Conservation (phyloP, 2,329 filamentous ascomycete genomes). For the Fusarium nisikadoi region DNA sequence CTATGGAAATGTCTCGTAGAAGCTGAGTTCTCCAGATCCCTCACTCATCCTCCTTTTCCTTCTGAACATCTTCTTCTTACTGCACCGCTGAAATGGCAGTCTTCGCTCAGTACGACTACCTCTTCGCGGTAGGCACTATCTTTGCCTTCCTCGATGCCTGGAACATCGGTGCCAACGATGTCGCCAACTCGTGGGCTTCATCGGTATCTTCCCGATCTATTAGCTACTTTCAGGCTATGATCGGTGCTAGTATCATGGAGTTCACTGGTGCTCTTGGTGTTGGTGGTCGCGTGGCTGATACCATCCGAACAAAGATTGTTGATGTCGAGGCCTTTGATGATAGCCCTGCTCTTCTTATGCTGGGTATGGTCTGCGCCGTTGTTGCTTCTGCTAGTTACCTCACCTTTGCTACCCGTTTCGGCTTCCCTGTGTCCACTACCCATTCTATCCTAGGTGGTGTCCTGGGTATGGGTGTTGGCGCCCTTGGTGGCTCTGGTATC, state of each 20-base stretch:
- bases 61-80: neutral
- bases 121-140: conserved; percentile 71
- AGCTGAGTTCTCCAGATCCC: conserved; percentile 6
- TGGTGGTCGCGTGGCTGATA: conserved; percentile 69
- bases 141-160: conserved; percentile 75
- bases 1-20: conserved; percentile 6
- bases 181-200: conserved; percentile 81
- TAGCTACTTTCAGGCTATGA: conserved; percentile 69
- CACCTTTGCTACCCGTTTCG: conserved; percentile 64
- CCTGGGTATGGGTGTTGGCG: conserved; percentile 68
- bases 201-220: conserved; percentile 76
- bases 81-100: conserved; percentile 37
- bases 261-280: conserved; percentile 70
- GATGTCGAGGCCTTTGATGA: conserved; percentile 57
- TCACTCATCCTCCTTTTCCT: neutral
- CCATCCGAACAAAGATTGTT: conserved; percentile 70
- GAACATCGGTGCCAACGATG: conserved; percentile 74
- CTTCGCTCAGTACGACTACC: conserved; percentile 66
- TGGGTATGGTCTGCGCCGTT: conserved; percentile 67
- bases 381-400: conserved; percentile 65
- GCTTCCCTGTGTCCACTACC: conserved; percentile 70
- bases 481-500: conserved; percentile 62
- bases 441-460: conserved; percentile 70
- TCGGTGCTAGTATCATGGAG: conserved; percentile 68
- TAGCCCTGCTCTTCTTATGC: conserved; percentile 64